Conservation (phyloP, 495 filamentous ascomycete species). For the Apodospora peruviana region DNA sequence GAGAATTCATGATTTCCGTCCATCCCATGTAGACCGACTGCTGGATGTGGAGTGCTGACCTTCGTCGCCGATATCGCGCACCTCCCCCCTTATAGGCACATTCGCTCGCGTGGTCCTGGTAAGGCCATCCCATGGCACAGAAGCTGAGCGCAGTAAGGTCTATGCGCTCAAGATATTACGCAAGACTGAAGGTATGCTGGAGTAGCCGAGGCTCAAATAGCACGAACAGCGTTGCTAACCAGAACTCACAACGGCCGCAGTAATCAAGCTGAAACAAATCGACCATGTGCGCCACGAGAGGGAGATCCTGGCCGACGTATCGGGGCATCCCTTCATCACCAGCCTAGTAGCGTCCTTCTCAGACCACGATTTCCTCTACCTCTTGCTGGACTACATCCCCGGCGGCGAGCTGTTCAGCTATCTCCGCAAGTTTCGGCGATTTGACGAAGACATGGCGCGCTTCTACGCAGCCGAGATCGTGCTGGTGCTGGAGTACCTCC, state of each 20-base stretch:
- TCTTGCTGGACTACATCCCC: conserved; percentile 87
- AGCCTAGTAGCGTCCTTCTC: conserved; percentile 86
- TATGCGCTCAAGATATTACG: conserved; percentile 92
- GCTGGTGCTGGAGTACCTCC: conserved; percentile 85
- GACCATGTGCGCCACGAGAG: conserved; percentile 96
- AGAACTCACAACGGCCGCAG: conserved; percentile 36
- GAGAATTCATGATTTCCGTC: conserved; percentile 9
- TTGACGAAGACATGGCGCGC: conserved; percentile 76
- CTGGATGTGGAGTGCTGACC: not conserved
- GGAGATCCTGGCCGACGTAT: conserved; percentile 75
- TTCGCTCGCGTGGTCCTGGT: conserved; percentile 94
- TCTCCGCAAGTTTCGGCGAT: conserved; percentile 75
- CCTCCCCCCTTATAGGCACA: conserved; percentile 54
- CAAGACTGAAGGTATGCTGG: conserved; percentile 59
- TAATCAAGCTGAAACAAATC: conserved; percentile 94
- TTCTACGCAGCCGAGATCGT: conserved; percentile 97
- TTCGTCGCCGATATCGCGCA: not conserved
- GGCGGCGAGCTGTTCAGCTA: conserved; percentile 96
- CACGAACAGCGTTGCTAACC: not conserved
- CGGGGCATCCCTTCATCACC: conserved; percentile 93
- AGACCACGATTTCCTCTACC: conserved; percentile 81
- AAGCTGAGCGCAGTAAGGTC: conserved; percentile 59
- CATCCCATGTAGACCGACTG: not conserved
- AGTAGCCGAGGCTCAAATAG: conserved; percentile 14
- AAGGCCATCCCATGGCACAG: conserved; percentile 49